Evolutionary conservation across 176 grass and related monocot genomes (phyloP).

Genomic region (Areca catechu): DNA sequence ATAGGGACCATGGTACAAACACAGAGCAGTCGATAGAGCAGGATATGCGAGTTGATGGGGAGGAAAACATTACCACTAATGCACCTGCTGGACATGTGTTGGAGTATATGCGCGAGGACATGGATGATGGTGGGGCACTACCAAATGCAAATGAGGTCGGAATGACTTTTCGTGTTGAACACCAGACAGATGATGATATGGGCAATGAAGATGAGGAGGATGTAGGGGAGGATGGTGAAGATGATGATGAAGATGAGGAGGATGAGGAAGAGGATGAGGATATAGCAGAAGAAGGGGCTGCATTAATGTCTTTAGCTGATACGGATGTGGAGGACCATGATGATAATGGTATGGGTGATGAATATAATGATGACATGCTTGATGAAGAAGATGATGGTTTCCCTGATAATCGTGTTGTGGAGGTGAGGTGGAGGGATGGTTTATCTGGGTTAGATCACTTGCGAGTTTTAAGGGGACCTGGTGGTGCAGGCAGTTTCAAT

Average conservation of each 20-base stretch:
- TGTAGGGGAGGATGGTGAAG: constrained; percentile 43
- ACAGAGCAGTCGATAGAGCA: constrained; percentile 14
- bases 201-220: constrained; percentile 45
- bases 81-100: constrained; percentile 8
- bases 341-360: constrained; percentile 47
- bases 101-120: constrained; percentile 41
- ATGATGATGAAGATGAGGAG: constrained; percentile 44
- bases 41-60: constrained; percentile 21
- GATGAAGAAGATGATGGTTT: constrained; percentile 67
- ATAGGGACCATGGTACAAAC: constrained; percentile 12
- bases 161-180: constrained; percentile 36
- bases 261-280: constrained; percentile 61
- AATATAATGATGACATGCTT: constrained; percentile 64
- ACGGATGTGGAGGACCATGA: constrained; percentile 65
- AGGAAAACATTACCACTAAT: constrained; percentile 14
- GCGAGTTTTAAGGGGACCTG: constrained; percentile 48
- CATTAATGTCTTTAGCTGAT: constrained; percentile 63
- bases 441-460: constrained; percentile 48
- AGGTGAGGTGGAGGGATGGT: constrained; percentile 69
- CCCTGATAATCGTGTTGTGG: constrained; percentile 54
- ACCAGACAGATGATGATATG: constrained; percentile 52
- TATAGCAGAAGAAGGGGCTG: constrained; percentile 48
- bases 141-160: constrained; percentile 25
- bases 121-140: constrained; percentile 27
- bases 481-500: constrained; percentile 40